Evolutionary conservation across 2,329 filamentous ascomycete genomes (phyloP), one percentile per base, ranked within the genome.

Genomic region (Penicillium sp.): DNA sequence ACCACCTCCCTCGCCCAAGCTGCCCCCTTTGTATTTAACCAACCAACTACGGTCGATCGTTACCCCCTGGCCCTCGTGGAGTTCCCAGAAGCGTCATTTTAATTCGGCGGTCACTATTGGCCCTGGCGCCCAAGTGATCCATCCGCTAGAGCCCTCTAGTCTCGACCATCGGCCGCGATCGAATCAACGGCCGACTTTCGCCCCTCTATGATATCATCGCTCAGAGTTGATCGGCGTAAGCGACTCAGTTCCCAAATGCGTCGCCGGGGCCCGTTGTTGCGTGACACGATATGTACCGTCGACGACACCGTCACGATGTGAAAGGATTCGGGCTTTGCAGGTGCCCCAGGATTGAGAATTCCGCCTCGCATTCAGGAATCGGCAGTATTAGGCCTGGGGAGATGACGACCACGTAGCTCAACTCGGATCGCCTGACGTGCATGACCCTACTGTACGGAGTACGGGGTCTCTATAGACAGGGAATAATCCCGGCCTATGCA

Each of bases 81-180:
- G 43, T 53, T 43, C 52, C 54, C 55, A 56, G 42, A 54, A 50
- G 57, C 57, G 58, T 47, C 58, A 61, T 61, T 61, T 59, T 59
- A 57, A 58, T 61, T 61, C 45, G 37, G 42, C 38, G 23, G 41
- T 25, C n/a, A 15, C 53, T 4, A 61, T 28, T 61, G 53, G 58
- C 46, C 29, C 5, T n/a, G 4, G 23, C 13, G 12, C 20, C 42
- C 38, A 39, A 23, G 37, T 40, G 31, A 49, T 37, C 57, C 57
- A 38, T 47, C 35, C 46, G 44, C 50, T 57, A 53, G 44, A 46
- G 45, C 18, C 37, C 38, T 43, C 47, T 58, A 50, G 50, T 55
- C 50, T 42, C n/a, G 31, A 44, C 28, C 24, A 45, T 32, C n/a
- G 35, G 43, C 44, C 51, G 28, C 47, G 42, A 50, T 49, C 58